A percentile compares a stretch with the other conserved stretches of the same genome.
phyloP scores from a whole-genome alignment of 805 yeast species.

The Kuraishia ogatae region DNA sequence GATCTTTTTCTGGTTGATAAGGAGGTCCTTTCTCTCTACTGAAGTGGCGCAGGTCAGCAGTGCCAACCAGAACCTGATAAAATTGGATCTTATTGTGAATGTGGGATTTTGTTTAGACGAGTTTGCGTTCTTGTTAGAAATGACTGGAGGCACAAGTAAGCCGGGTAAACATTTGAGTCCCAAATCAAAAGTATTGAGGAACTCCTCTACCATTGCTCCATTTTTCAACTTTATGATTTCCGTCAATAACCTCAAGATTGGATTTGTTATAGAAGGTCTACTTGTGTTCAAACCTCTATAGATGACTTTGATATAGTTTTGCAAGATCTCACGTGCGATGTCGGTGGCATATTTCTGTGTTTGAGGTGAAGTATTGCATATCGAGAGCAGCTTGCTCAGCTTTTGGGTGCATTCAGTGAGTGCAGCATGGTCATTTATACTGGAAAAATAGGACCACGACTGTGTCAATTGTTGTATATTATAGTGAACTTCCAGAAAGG shows the following conservation, averaged over 20 bases:
- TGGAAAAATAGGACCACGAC: conserved; percentile 32
- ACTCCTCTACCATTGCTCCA: conserved; percentile 44
- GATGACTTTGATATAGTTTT: conserved; percentile 49
- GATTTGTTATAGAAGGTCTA: conserved; percentile 51
- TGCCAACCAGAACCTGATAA: conserved; percentile 53
- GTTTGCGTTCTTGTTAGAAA: conserved; percentile 30
- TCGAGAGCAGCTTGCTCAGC: conserved; percentile 27
- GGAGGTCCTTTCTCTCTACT: conserved; percentile 53
- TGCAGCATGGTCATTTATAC: conserved; percentile 42
- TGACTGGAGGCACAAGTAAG: conserved; percentile 42
- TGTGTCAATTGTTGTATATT: conserved; percentile 25
- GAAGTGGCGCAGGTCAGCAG: conserved; percentile 42
- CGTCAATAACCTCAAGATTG: conserved; percentile 49
- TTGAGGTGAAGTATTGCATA: conserved; percentile 11
- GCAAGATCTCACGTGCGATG: conserved; percentile 44
- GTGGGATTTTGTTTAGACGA: conserved; percentile 24
- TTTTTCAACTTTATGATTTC: conserved; percentile 40
- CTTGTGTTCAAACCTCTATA: conserved; percentile 57
- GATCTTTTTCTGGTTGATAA: conserved; percentile 47
- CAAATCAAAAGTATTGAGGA: conserved; percentile 63
- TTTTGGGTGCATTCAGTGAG: conserved; percentile 35
- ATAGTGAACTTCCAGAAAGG: conserved; percentile 20
- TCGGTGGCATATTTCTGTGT: conserved; percentile 20
- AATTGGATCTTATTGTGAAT: conserved; percentile 45
- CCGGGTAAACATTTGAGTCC: conserved; percentile 53